Base-by-base conservation (phyloP, 2,329 filamentous ascomycete genomes). In the Hypoxylon sp. region DNA sequence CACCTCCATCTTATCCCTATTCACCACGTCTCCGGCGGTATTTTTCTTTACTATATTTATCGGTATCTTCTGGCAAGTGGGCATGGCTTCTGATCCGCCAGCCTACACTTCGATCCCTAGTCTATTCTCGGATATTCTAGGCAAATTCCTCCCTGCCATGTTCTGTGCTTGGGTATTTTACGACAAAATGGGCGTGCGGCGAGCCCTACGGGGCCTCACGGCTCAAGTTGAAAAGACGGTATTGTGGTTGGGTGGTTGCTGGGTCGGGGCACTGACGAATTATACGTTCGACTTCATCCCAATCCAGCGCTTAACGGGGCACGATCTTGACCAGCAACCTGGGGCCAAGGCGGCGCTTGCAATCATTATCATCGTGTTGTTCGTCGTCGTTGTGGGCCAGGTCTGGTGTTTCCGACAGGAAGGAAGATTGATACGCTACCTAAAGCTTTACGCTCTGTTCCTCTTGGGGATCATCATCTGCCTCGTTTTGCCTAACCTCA, bases 211-310 rank as follows among this genome's bases (percentile, higher is more conserved):
- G 1, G 91, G 89, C 1, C 85, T 98, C 1, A 91, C 88, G 0
- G 93, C 94, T 0, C 95, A 97, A 77, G 75, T 97, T 47, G 95
- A 97, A 76, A 98, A 97, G 84, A 93, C 93, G 0, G 80, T 98
- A 2, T 85, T 98, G 29, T 98, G 94, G 92, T 84, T 99, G 0
- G 94, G 94, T 0, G 91, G 90, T 6, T 94, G 92, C 76, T 99
- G 97, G 92, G 89, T 98, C 42, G 96, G 94, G 15, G 91, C 93
- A 1, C 82, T 99, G 72, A 95, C 95, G 76, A 98, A 98, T 80
- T 97, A 98, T 80, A 98, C 96, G 0, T 93, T 99, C 75, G 92
- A 93, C 74, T 92, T 93, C 81, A 98, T 99, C 68, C 96, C 96
- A 0, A 96, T 99, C 72, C 89, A 94, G 79, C 91, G 96, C 2